These are phyloP conservation scores for Melaleuca quinquenervia DNA, from an alignment of 345 rosid genomes.

Conservation along the genomic window DNA sequence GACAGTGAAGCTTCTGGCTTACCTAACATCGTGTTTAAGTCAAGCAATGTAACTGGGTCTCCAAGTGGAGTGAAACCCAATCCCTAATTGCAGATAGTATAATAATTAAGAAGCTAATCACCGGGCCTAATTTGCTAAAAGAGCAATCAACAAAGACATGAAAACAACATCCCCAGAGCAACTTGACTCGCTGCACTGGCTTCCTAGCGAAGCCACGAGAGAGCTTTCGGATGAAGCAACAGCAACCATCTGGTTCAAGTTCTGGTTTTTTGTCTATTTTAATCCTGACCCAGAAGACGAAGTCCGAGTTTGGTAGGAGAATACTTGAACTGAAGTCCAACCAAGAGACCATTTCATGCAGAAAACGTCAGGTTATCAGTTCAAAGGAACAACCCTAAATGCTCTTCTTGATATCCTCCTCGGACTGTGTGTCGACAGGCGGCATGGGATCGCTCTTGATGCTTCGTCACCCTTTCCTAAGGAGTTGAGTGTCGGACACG, in stretches of 20 bases:
- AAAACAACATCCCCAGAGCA: not conserved
- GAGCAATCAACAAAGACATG: conserved; percentile 9
- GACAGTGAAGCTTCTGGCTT: not conserved
- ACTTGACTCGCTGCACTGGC: not conserved
- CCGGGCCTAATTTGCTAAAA: not conserved
- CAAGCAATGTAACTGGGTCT: not conserved
- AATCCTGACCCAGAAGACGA: not conserved
- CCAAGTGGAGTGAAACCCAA: not conserved
- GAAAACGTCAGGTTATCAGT: not conserved
- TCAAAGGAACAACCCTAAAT: not conserved
- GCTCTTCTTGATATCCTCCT: not conserved
- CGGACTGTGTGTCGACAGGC: not conserved
- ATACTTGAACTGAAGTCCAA: not conserved
- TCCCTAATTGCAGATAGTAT: not conserved
- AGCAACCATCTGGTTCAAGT: not conserved
- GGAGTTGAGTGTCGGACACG: not conserved
- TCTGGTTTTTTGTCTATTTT: not conserved
- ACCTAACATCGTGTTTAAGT: not conserved
- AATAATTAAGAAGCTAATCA: conserved; percentile 14
- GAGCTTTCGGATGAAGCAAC: not conserved
- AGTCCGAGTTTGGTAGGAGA: not conserved
- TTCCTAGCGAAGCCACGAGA: not conserved
- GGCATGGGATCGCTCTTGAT: not conserved
- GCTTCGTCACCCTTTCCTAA: not conserved
- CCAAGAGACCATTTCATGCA: not conserved